phyloP scores from a whole-genome alignment of 225 moss, liverwort and hornwort genomes.

The Sphagnum contortum region DNA sequence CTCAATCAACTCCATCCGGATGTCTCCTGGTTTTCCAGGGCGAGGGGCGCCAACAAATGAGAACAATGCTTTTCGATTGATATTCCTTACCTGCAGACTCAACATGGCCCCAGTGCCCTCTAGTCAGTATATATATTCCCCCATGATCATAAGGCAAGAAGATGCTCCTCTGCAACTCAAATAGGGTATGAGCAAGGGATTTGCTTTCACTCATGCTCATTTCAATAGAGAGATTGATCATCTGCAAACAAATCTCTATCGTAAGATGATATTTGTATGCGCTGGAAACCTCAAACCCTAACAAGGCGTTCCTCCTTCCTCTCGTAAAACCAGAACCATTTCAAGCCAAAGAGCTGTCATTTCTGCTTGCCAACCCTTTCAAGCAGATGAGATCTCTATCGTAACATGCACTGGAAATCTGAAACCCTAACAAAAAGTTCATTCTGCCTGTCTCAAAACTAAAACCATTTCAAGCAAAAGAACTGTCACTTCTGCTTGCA shows the following conservation, averaged over 20 bases:
- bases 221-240: neutral
- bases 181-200: neutral
- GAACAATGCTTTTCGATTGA: conserved; percentile 13
- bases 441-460: too few species aligned
- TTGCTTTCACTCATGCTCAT: neutral
- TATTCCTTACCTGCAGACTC: neutral
- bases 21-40: conserved; percentile 14
- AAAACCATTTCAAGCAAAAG: too few species aligned
- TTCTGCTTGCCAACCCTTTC: too few species aligned
- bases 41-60: conserved; percentile 48
- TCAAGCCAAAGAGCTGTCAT: too few species aligned
- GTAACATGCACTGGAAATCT: too few species aligned
- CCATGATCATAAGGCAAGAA: neutral
- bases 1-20: conserved; percentile 31
- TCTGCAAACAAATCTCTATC: neutral
- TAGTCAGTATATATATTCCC: neutral
- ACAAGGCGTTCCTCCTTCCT: too few species aligned
- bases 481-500: too few species aligned
- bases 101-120: neutral
- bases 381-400: too few species aligned
- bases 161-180: neutral
- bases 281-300: too few species aligned
- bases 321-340: too few species aligned
- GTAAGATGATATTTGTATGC: too few species aligned
- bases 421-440: too few species aligned